Percentiles rank a stretch among this genome's conserved stretches.
Conservation (phyloP, 208 protist species). For the Leptomonas pyrrhocoris region DNA sequence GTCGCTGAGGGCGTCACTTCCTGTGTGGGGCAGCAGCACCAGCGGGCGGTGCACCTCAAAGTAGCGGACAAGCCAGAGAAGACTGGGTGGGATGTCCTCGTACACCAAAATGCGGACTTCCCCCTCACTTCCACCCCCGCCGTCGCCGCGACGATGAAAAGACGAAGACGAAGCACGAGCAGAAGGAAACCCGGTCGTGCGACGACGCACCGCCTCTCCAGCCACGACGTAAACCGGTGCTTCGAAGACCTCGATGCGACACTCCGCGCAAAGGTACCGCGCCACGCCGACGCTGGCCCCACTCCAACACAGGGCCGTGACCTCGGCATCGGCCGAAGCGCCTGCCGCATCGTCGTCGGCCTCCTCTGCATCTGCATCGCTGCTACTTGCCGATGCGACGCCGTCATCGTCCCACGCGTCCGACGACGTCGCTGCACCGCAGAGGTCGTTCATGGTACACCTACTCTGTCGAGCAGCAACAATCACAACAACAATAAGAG, state of each 20-base stretch:
- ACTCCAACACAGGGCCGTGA: constrained; percentile 33
- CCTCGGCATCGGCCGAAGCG: constrained; percentile 1
- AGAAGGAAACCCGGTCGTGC: neutral
- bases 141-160: neutral
- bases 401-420: neutral
- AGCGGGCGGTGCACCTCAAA: constrained; percentile 43
- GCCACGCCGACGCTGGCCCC: constrained; percentile 42
- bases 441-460: neutral
- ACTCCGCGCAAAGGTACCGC: constrained; percentile 37
- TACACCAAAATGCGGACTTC: constrained; percentile 29
- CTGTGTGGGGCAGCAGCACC: constrained; percentile 49
- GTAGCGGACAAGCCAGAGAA: constrained; percentile 61
- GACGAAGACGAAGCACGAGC: neutral
- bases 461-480: neutral
- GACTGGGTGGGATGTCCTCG: constrained; percentile 47
- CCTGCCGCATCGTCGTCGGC: neutral
- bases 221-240: constrained; percentile 37
- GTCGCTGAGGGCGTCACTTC: constrained; percentile 35
- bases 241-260: constrained; percentile 62
- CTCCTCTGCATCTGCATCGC: neutral
- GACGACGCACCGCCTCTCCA: constrained; percentile 21
- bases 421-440: neutral
- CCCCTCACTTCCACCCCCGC: neutral
- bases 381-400: neutral
- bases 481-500: neutral